Conservation (phyloP, 2,329 filamentous ascomycete species). For the Trichoderma semiorbis region DNA sequence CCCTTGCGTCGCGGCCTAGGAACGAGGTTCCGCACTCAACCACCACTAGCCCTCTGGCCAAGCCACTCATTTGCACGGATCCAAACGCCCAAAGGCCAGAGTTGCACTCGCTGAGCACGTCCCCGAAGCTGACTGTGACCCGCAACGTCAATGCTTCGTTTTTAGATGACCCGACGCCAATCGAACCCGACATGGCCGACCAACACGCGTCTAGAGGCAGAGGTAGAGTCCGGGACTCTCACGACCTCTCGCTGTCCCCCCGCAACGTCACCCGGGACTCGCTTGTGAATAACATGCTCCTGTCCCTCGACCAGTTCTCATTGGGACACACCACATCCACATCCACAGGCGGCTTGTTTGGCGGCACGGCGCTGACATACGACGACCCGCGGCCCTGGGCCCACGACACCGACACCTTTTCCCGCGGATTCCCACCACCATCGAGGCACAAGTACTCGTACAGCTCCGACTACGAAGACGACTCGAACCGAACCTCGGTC, state of each 20-base stretch:
- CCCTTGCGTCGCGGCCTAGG: constrained; percentile 19
- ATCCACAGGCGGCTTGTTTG: constrained; percentile 10
- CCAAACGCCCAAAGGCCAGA: constrained; percentile 12
- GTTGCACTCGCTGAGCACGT: constrained; percentile 17
- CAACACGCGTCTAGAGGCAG: constrained; percentile 24
- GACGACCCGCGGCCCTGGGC: constrained; percentile 24
- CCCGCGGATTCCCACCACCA: not conserved
- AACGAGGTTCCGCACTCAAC: constrained; percentile 16
- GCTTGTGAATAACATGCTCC: constrained; percentile 91
- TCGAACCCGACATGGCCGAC: constrained; percentile 27
- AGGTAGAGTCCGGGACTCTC: constrained; percentile 56
- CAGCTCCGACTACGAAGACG: constrained; percentile 56
- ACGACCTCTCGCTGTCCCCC: constrained; percentile 79
- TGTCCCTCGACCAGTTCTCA: constrained; percentile 83
- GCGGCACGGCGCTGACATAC: constrained; percentile 23
- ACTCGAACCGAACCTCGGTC: constrained; percentile 51
- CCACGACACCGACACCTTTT: constrained; percentile 21
- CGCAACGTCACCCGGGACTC: constrained; percentile 80
- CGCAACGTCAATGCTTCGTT: constrained; percentile 26
- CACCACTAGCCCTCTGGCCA: constrained; percentile 16
- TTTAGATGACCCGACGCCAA: constrained; percentile 24
- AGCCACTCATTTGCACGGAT: constrained; percentile 20
- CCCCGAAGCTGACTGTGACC: constrained; percentile 15
- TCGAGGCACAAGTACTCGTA: constrained; percentile 48
- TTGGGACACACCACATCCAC: constrained; percentile 40